Conservation (phyloP, 2,329 filamentous ascomycete genomes). For the Diatrype stigma region DNA sequence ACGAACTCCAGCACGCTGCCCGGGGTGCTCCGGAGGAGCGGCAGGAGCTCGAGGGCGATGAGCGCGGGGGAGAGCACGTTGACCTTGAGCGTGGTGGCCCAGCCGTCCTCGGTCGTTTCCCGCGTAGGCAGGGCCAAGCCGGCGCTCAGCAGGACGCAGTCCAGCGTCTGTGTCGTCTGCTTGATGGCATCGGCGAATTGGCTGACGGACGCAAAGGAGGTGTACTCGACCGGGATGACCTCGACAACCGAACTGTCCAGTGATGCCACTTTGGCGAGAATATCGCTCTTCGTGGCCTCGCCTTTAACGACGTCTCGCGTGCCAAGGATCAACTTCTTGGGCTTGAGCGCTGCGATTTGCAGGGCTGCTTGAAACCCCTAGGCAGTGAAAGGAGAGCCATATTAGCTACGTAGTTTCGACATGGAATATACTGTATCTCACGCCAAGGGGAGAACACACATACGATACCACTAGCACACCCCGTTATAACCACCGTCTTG, state of each 20-base stretch:
- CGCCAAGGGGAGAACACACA: background rate
- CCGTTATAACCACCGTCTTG: background rate
- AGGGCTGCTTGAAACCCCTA: background rate
- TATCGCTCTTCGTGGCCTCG: background rate
- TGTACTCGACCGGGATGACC: background rate
- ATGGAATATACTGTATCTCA: background rate
- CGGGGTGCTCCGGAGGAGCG: background rate
- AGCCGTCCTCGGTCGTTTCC: background rate
- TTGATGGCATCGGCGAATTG: background rate
- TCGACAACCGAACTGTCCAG: background rate
- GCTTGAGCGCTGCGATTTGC: background rate
- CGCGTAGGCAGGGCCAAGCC: background rate
- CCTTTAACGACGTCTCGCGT: background rate
- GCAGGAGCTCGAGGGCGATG: background rate
- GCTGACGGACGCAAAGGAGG: background rate
- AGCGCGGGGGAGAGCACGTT: background rate
- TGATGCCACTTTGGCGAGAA: background rate
- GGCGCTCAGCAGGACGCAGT: background rate
- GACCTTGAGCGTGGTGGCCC: background rate
- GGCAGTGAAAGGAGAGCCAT: background rate
- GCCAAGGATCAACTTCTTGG: background rate
- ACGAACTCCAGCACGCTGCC: slow-evolving; percentile 1
- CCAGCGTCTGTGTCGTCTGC: background rate
- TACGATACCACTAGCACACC: background rate
- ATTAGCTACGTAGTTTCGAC: too few relatives aligned